Evolutionary conservation across 805 yeast species (phyloP).

Genomic region (Starmerella bombicola): DNA sequence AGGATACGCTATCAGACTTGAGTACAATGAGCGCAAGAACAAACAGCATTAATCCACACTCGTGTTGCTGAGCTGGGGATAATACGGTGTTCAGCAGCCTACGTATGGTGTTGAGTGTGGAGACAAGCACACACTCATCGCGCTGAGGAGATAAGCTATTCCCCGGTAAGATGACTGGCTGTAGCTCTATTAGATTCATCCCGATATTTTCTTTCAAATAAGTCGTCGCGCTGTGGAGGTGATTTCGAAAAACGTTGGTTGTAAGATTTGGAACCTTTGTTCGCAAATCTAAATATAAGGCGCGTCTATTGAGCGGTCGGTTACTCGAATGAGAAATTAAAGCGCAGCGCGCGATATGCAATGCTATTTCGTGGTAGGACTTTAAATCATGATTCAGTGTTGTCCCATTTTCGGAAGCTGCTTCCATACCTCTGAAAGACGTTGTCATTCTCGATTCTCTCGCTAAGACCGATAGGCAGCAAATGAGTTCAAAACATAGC

Average conservation of each 20-base stretch:
- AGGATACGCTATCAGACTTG: neutral
- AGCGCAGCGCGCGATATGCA: constrained; percentile 3
- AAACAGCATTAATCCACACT: constrained; percentile 7
- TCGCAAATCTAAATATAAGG: neutral
- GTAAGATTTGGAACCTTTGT: neutral
- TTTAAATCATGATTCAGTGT: too few species aligned
- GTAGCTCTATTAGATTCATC: constrained; percentile 4
- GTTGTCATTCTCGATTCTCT: too few species aligned
- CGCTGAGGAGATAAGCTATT: neutral
- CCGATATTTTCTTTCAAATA: constrained; percentile 4
- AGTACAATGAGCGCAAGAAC: constrained; percentile 8
- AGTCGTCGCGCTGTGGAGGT: constrained; percentile 2
- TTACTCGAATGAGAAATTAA: constrained; percentile 3
- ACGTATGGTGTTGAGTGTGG: neutral
- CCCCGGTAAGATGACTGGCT: neutral
- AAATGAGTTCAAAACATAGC: too few species aligned
- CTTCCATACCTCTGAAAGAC: too few species aligned
- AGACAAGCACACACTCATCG: constrained; percentile 6
- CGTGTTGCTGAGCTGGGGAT: neutral
- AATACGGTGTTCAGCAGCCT: neutral
- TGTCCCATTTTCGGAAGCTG: too few species aligned
- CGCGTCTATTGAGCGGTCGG: constrained; percentile 3
- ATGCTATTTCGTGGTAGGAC: constrained; percentile 2
- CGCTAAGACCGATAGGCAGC: too few species aligned
- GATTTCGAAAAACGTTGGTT: neutral